Evolutionary conservation across 345 rosid species (phyloP), one percentile per base, ranked within the genome.

Genomic region (Rhodomyrtus tomentosa): DNA sequence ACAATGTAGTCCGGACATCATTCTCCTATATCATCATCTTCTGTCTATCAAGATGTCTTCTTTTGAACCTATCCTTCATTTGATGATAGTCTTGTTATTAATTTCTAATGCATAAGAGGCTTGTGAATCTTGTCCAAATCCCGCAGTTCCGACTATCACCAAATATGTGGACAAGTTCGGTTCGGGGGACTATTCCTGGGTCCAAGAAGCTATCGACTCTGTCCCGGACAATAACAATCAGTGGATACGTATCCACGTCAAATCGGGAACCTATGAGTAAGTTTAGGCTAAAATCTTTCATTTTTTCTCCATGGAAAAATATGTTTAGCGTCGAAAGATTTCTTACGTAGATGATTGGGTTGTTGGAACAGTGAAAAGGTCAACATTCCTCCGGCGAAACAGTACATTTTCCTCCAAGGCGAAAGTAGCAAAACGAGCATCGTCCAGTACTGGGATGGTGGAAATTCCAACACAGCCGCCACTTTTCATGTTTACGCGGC

Each of bases 151-250:
- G 22, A 3, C 1, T 42, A 29, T 24, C 42, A 85, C 89, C 52
- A 80, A 86, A 15, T 42, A 50, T 50, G 93, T 92, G 15, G 88
- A 84, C 50, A 38, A 83, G 62, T 84, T 74, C 3, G 89, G 91
- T 14, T 42, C 54, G 5, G 86, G 87, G 38, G 32, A 81, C 24
- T 91, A 87, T 87, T 80, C 68, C 21, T 56, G 89, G 2, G 62
- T 90, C 49, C 93, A 92, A 82, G 54, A 48, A 6, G 94, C 93
- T 58, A 85, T 92, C 50, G 58, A 92, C 84, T 84, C 87, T 6
- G 48, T 91, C 55, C 92, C 92, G 21, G 52, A 8, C 3, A 24
- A 83, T 4, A 91, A 90, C 53, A 16, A 50, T 15, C 79, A 52
- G 24, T 92, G 94, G 93, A 84, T 89, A 16, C 82, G 81, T 9